Percentiles rank a stretch among this genome's conserved stretches.
These are phyloP conservation scores for Xanthoparmelia taractica DNA, from an alignment of 495 filamentous ascomycete species.

Conservation along the genomic window DNA sequence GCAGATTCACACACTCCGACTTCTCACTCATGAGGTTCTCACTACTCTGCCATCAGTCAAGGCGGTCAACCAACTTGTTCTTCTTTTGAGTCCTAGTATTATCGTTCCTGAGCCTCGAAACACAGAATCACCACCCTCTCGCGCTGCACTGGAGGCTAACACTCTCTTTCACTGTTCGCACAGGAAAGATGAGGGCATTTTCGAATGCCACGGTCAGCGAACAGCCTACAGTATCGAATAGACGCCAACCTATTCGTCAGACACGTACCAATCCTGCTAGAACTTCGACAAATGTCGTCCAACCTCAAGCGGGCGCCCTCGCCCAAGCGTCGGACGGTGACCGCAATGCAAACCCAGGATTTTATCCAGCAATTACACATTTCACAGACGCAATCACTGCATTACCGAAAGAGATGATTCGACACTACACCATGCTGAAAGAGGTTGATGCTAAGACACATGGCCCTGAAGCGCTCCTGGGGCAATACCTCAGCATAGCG, in stretches of 20 bases:
- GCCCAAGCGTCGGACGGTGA: conserved; percentile 27
- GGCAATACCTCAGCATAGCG: conserved; percentile 59
- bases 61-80: neutral
- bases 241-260: conserved; percentile 50
- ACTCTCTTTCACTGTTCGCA: conserved; percentile 13
- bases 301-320: conserved; percentile 29
- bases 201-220: conserved; percentile 19
- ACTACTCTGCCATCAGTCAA: neutral
- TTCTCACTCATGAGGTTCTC: neutral
- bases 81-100: neutral
- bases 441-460: conserved; percentile 90
- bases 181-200: conserved; percentile 22
- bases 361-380: conserved; percentile 89
- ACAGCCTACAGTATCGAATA: conserved; percentile 28
- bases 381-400: conserved; percentile 91
- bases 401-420: conserved; percentile 85
- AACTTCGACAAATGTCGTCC: conserved; percentile 48
- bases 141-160: conserved; percentile 8
- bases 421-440: conserved; percentile 89
- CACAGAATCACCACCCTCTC: neutral
- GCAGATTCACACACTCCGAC: neutral
- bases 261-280: conserved; percentile 55
- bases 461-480: conserved; percentile 52
- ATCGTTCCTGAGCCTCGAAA: neutral
- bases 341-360: conserved; percentile 40